Evolutionary conservation across 148 eudicot species (phyloP), one percentile per base, ranked within the genome.

Genomic region (Cornus florida): DNA sequence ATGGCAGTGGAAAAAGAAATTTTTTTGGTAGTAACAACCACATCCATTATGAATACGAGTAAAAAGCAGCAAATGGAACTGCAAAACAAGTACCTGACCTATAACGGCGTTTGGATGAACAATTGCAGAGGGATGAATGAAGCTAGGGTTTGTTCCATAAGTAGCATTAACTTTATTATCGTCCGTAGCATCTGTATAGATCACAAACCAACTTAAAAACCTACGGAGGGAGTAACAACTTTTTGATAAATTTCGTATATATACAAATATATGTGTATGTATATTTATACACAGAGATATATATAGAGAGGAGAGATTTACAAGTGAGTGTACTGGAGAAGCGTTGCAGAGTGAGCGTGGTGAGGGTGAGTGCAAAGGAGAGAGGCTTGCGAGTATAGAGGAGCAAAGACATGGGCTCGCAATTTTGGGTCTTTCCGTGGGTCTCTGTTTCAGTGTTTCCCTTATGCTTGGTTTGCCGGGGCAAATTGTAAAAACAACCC

Each of bases 81-180:
- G 32, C 13, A 31, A 33, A 66, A 74, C 62, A 62, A 66, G 14
- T 75, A 94, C 98, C 88, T 91, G 89, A 69, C 93, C 95, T 41
- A 94, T 80, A 53, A 87, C 81, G 67, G 98, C 97, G 79, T 84
- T 67, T 0, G 98, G 95, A 79, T 92, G 97, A 70, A 94, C 92
- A 56, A 92, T 48, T 1, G 98, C 92, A 77, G 93, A 71, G 10
- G 98, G 97, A 74, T 94, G 98, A 79, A 94, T 84, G 66, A 75
- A 88, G 69, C 66, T 83, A 69, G 82, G 75, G 74, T 60, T 79
- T 65, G 13, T 64, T 38, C 67, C 80, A 2, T 60, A 22, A 10
- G 57, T 70, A 73, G 35, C 84, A 75, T 77, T 75, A 62, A 35
- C 64, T 62, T 75, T 74, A 39, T 75, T 62, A 43, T 79, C 89